Evolutionary conservation across 2,329 filamentous ascomycete species (phyloP).

Genomic region (Aureobasidium lini): DNA sequence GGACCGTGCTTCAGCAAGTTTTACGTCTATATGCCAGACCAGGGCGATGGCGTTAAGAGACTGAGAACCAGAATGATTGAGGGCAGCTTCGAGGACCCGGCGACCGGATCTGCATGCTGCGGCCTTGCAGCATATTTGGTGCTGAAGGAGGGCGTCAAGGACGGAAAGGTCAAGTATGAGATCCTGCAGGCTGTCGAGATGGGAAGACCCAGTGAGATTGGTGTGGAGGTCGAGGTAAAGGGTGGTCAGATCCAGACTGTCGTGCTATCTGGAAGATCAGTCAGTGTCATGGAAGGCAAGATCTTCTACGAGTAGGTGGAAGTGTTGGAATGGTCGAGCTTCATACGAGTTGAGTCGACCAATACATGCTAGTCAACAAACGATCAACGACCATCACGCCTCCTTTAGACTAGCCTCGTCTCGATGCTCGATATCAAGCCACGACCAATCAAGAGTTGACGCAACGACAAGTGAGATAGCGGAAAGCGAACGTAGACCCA

Average conservation of each 20-base stretch:
- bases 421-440: no score
- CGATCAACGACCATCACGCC: no score
- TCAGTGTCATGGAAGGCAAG: slow-evolving; percentile 36
- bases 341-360: no score
- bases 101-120: slow-evolving; percentile 45
- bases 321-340: no score
- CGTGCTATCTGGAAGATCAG: slow-evolving; percentile 37
- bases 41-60: slow-evolving; percentile 21
- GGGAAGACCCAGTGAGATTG: slow-evolving; percentile 43
- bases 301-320: slow-evolving; percentile 16
- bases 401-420: no score
- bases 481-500: no score
- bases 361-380: no score
- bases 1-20: slow-evolving; percentile 53
- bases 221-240: slow-evolving; percentile 37
- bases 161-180: slow-evolving; percentile 30
- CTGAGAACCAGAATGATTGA: slow-evolving; percentile 56
- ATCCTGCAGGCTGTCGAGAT: slow-evolving; percentile 47
- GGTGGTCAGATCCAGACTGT: slow-evolving; percentile 32
- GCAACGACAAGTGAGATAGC: no score
- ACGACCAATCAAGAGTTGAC: no score
- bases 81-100: slow-evolving; percentile 42
- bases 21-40: slow-evolving; percentile 42
- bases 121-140: slow-evolving; percentile 39
- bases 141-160: slow-evolving; percentile 29